phyloP scores from a whole-genome alignment of 1,284 basidiomycete genomes.

The Moniliella sp. region DNA sequence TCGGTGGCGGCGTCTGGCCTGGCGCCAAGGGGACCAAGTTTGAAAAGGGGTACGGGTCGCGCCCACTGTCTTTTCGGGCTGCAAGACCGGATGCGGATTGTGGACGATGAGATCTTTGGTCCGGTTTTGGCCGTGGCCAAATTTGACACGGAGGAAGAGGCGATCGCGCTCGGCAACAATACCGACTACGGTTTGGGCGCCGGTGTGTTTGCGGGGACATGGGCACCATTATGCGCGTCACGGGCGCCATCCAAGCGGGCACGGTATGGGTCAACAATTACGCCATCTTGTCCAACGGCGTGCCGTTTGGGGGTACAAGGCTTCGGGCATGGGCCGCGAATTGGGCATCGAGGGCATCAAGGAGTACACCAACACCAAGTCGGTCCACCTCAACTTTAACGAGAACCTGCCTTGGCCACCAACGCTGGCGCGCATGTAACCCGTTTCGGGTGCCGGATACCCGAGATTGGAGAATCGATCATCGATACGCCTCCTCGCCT shows the following conservation, averaged over 20 bases:
- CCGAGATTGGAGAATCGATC: too few relatives aligned
- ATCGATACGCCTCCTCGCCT: too few relatives aligned
- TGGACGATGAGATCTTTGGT: too few relatives aligned
- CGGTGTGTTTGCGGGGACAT: conserved; percentile 11
- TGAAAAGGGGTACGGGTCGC: too few relatives aligned
- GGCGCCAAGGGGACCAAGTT: conserved; percentile 2
- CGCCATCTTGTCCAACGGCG: conserved; percentile 19
- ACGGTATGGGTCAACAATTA: conserved; percentile 14
- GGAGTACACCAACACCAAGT: conserved; percentile 62
- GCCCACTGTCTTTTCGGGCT: too few relatives aligned
- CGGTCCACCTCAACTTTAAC: conserved; percentile 72
- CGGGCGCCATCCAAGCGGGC: conserved; percentile 10
- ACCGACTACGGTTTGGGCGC: conserved; percentile 12
- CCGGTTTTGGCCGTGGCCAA: conserved; percentile 12
- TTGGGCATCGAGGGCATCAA: conserved; percentile 68
- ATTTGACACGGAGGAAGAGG: conserved; percentile 17
- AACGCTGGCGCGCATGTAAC: too few relatives aligned
- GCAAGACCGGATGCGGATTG: too few relatives aligned
- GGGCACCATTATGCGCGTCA: conserved; percentile 7
- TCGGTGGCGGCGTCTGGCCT: too few relatives aligned
- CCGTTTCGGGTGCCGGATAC: too few relatives aligned
- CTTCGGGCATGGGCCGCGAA: conserved; percentile 57
- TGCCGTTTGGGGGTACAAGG: conserved; percentile 87
- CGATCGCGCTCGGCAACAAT: conserved; percentile 10
- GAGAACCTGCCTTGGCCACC: too few relatives aligned